Evolutionary conservation across 768 basidiomycete species (phyloP).

Genomic region (Trametes cinnabarina): DNA sequence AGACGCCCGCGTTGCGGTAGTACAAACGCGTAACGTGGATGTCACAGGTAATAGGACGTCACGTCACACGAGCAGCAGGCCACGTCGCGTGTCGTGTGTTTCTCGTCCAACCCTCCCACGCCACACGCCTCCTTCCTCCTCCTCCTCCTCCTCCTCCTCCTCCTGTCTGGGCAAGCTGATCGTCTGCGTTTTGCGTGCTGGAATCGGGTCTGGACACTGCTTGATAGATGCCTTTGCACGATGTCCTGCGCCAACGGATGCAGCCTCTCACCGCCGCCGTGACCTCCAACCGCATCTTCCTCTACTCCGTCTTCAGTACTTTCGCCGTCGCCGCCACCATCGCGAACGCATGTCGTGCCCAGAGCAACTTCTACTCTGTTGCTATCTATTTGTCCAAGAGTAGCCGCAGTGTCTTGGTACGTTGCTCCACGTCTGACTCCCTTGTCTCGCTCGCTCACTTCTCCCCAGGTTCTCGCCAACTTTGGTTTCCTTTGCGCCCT

Average conservation of each 20-base stretch:
- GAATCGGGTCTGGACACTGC: not conserved
- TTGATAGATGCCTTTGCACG: constrained; percentile 48
- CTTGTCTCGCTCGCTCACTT: not conserved
- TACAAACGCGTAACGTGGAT: not conserved
- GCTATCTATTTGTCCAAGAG: constrained; percentile 91
- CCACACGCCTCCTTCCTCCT: constrained; percentile 1
- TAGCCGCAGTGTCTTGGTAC: constrained; percentile 87
- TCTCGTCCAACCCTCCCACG: not conserved
- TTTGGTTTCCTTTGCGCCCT: constrained; percentile 80
- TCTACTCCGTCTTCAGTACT: constrained; percentile 69
- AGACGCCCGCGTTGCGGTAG: constrained; percentile 8
- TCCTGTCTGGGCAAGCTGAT: not conserved
- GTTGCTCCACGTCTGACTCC: constrained; percentile 23
- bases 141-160: not conserved
- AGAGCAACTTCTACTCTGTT: constrained; percentile 93
- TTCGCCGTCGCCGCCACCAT: constrained; percentile 71
- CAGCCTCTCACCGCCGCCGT: constrained; percentile 50
- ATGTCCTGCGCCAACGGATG: constrained; percentile 49
- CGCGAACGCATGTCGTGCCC: constrained; percentile 72
- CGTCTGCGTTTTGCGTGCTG: too few species aligned
- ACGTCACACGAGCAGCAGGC: not conserved
- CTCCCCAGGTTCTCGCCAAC: constrained; percentile 79
- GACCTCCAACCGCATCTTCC: constrained; percentile 59
- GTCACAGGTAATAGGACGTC: not conserved
- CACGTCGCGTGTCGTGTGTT: constrained; percentile 12